phyloP scores from a whole-genome alignment of 177 flowering plant species.

The Telopea speciosissima region DNA sequence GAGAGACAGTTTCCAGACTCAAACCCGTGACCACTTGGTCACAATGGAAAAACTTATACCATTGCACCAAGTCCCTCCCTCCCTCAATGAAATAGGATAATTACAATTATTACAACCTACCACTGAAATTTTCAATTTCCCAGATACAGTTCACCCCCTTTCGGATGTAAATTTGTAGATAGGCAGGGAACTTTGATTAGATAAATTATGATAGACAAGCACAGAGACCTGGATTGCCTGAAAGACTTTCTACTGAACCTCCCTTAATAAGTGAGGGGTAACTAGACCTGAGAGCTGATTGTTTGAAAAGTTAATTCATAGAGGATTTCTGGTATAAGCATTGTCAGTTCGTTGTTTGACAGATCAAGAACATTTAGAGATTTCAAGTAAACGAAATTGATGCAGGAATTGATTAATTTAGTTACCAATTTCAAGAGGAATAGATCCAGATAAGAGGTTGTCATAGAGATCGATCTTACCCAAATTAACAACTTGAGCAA shows the following conservation, averaged over 20 bases:
- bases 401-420: constrained; percentile 62
- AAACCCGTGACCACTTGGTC: no score
- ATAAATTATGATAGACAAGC: constrained; percentile 30
- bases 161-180: constrained; percentile 27
- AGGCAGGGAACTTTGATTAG: constrained; percentile 42
- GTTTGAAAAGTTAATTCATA: constrained; percentile 61
- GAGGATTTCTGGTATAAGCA: constrained; percentile 72
- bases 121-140: constrained; percentile 43
- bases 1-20: no score
- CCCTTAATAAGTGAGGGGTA: constrained; percentile 52
- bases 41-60: no score
- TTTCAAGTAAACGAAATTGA: constrained; percentile 58
- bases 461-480: constrained; percentile 84
- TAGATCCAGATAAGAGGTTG: constrained; percentile 67
- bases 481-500: constrained; percentile 51
- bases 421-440: constrained; percentile 64
- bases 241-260: constrained; percentile 66
- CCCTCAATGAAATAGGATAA: constrained; percentile 35
- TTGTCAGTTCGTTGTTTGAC: constrained; percentile 65
- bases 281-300: constrained; percentile 78
- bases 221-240: constrained; percentile 76
- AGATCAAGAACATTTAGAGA: constrained; percentile 80
- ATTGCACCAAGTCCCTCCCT: constrained; percentile 47
- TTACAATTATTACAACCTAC: constrained; percentile 43
- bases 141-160: constrained; percentile 43